Evolutionary conservation across 106 monocot species (phyloP).

Genomic region (Iris macrosiphon): DNA sequence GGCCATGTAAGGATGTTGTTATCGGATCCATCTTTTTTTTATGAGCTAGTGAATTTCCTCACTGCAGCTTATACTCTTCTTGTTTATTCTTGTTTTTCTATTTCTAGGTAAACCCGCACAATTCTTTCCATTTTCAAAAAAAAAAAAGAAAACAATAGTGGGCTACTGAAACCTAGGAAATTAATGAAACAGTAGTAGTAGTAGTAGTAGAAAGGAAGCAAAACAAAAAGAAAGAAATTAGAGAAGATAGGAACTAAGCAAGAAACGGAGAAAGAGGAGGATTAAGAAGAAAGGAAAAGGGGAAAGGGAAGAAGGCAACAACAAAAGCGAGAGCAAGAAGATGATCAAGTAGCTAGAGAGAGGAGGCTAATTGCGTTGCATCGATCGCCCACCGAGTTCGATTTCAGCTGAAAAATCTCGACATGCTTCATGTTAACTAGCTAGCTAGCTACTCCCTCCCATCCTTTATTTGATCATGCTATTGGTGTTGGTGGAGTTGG

Average conservation of each 20-base stretch:
- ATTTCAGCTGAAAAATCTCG: too few relatives aligned
- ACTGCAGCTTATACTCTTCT: background rate
- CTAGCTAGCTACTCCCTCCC: background rate
- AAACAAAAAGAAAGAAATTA: background rate
- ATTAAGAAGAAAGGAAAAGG: background rate
- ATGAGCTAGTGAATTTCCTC: background rate
- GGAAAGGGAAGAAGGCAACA: background rate
- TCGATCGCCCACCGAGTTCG: too few relatives aligned
- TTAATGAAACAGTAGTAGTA: slow-evolving; percentile 16
- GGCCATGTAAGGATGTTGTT: slow-evolving; percentile 24
- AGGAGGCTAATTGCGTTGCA: too few relatives aligned
- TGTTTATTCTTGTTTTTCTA: background rate
- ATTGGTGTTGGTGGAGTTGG: background rate
- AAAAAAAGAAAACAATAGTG: background rate
- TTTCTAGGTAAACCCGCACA: background rate
- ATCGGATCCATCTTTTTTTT: slow-evolving; percentile 53
- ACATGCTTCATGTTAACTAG: too few relatives aligned
- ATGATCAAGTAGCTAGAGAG: too few relatives aligned
- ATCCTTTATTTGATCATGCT: background rate
- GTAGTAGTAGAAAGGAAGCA: background rate
- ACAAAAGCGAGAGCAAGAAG: too few relatives aligned
- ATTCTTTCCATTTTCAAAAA: too few relatives aligned
- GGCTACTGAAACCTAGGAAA: slow-evolving; percentile 5
- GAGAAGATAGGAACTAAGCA: background rate
- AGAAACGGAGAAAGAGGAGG: background rate